Conservation (phyloP, 23 red algal species). For the Chondrus crispus region DNA sequence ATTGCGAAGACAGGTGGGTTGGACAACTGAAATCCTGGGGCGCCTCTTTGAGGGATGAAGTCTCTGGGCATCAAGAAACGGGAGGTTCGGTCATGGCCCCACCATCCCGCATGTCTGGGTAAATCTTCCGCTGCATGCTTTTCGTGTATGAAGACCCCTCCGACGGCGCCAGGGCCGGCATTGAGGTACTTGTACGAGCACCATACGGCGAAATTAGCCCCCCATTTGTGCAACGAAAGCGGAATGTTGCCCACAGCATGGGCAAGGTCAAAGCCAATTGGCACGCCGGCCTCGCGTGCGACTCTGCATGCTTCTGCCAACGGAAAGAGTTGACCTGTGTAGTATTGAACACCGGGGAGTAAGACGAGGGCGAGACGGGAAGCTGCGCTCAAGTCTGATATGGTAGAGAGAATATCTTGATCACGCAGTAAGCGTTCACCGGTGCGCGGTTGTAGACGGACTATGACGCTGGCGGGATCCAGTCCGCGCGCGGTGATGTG, state of each 20-base stretch:
- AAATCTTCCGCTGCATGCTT: conserved; percentile 39
- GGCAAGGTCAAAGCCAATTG: conserved; percentile 87
- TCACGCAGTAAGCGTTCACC: conserved; percentile 37
- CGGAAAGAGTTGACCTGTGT: conserved; percentile 88
- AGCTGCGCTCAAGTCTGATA: conserved; percentile 5
- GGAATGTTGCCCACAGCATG: conserved; percentile 96
- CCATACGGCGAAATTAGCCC: conserved; percentile 90
- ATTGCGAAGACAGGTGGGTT: conserved; percentile 86
- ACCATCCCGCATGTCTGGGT: conserved; percentile 83
- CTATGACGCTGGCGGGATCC: conserved; percentile 12
- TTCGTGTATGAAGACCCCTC: conserved; percentile 80
- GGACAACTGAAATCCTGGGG: conserved; percentile 81
- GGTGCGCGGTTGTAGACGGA: neutral
- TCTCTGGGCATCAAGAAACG: conserved; percentile 73
- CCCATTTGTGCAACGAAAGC: conserved; percentile 88
- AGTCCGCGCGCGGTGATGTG: conserved; percentile 63
- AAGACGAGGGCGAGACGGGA: conserved; percentile 71
- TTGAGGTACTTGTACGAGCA: conserved; percentile 98
- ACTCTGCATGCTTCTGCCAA: conserved; percentile 55
- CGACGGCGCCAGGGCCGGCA: conserved; percentile 80
- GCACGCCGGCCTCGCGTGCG: conserved; percentile 13
- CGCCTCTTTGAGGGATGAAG: conserved; percentile 43
- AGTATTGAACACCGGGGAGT: conserved; percentile 94
- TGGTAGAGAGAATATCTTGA: conserved; percentile 37
- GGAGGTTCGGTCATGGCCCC: conserved; percentile 66